Evolutionary conservation across 257 asterid genomes (phyloP).

Genomic region (Jaltomata sinuosa): DNA sequence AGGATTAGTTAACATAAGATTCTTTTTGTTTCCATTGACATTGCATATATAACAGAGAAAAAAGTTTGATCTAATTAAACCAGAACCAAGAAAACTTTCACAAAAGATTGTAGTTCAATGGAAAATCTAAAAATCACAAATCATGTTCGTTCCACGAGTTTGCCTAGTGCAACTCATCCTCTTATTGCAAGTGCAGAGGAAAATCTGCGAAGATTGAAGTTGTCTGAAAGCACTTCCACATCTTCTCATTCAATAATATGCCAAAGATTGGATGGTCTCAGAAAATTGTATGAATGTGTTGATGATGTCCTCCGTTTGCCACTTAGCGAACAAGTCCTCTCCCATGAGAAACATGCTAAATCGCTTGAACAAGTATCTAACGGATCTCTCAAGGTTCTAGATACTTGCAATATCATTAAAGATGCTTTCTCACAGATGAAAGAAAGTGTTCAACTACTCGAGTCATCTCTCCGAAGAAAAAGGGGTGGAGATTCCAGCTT

Average conservation of each 20-base stretch:
- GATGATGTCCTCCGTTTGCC: slow-evolving; percentile 26
- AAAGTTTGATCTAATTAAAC: not conserved
- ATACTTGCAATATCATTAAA: slow-evolving; percentile 17
- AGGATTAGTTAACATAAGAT: not conserved
- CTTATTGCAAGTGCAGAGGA: slow-evolving; percentile 4
- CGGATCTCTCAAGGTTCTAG: slow-evolving; percentile 19
- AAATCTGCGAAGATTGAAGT: slow-evolving; percentile 16
- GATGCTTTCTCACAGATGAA: slow-evolving; percentile 16
- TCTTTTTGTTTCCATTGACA: not conserved
- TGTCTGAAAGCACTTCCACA: slow-evolving; percentile 7
- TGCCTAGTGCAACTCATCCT: slow-evolving; percentile 34
- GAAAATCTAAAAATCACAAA: not conserved
- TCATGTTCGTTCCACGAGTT: slow-evolving; percentile 33
- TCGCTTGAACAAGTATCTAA: slow-evolving; percentile 17
- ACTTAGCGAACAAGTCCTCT: slow-evolving; percentile 16
- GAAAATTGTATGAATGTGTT: slow-evolving; percentile 21
- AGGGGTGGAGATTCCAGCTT: slow-evolving; percentile 2
- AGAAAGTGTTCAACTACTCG: slow-evolving; percentile 21
- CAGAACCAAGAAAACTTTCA: not conserved
- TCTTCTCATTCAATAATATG: slow-evolving; percentile 16
- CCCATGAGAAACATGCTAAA: not conserved
- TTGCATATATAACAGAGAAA: not conserved
- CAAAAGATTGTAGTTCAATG: slow-evolving; percentile 11
- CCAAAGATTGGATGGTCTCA: slow-evolving; percentile 25
- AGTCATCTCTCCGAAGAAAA: slow-evolving; percentile 25